phyloP scores from a whole-genome alignment of 2,329 filamentous ascomycete species.

The Penicillium sp. region DNA sequence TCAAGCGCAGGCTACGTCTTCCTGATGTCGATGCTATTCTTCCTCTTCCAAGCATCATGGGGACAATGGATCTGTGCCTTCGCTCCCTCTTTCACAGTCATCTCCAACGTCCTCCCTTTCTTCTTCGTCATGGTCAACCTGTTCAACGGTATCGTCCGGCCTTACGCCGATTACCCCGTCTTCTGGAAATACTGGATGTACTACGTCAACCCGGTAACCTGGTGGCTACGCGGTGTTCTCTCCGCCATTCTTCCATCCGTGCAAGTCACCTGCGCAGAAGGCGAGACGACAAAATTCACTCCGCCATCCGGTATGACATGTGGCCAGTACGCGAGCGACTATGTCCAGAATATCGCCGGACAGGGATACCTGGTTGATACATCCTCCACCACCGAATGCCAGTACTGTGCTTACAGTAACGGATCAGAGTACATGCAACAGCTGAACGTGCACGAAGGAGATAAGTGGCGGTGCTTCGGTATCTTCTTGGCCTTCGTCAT shows the following conservation, averaged over 20 bases:
- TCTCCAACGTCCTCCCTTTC: conserved; percentile 73
- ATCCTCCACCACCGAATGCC: conserved; percentile 59
- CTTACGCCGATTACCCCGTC: conserved; percentile 63
- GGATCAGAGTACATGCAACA: conserved; percentile 67
- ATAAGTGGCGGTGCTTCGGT: conserved; percentile 74
- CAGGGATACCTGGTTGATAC: conserved; percentile 66
- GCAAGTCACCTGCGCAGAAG: conserved; percentile 51
- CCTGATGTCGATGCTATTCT: conserved; percentile 76
- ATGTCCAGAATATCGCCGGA: conserved; percentile 50
- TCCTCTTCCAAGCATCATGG: conserved; percentile 72
- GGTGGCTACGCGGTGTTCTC: conserved; percentile 71
- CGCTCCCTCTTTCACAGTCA: conserved; percentile 75
- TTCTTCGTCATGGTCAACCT: conserved; percentile 76
- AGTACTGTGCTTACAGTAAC: conserved; percentile 68
- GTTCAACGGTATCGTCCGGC: conserved; percentile 76
- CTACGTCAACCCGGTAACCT: conserved; percentile 68
- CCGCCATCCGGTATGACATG: conserved; percentile 67
- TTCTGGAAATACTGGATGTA: conserved; percentile 76
- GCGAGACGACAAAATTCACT: conserved; percentile 66
- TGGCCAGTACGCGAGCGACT: conserved; percentile 61
- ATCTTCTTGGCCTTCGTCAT: conserved; percentile 71
- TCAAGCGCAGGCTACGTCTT: conserved; percentile 72
- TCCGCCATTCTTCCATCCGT: conserved; percentile 60
- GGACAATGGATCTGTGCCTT: conserved; percentile 85
- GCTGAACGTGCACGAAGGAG: conserved; percentile 53